Evolutionary conservation across 805 yeast species (phyloP), one percentile per base, ranked within the genome.

Genomic region (Pichia insulana): DNA sequence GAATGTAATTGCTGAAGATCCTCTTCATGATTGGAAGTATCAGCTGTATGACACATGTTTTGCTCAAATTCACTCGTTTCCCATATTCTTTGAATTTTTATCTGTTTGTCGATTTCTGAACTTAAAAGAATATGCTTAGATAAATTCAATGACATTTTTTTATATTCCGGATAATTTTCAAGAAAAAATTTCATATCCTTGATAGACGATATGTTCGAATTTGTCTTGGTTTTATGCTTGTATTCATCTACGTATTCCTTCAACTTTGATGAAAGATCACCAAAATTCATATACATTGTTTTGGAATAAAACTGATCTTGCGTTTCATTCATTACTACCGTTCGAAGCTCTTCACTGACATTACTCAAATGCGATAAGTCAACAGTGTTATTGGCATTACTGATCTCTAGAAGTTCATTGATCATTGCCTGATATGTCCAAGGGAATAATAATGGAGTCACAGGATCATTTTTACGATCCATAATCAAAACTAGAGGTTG

Each of bases 381-480:
- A 4, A 87, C 95, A 2, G 89, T 74, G 52, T 92, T 90, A 10
- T 43, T 40, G 1, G 37, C 19, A 56, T 87, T 82, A 28, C 70
- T 65, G 45, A 92, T 84, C 2, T 90, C 95, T 26, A 92, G 67
- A 18, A 88, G 71, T 58, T 94, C 97, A 59, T 90, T 95, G 15
- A 92, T 86, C 97, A 92, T 90, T 2, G 96, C 84, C 58, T 90
- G 97, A 62, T 87, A 92, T 1, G 98, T 89, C 99, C 99, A 92
- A 2, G 97, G 98, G 32, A 82, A 76, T 38, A 92, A 64, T 26
- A 92, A 69, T 1, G 99, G 97, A 0, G 99, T 90, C 12, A 90
- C 69, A 2, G 98, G 97, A 62, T 92, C 99, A 55, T 77, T 83
- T 44, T 79, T 75, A 41, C 99, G 70, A 61, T 92, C 97, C 37